Evolutionary conservation across 768 basidiomycete species (phyloP), one percentile per base, ranked within the genome.

Genomic region (Tephrocybe sp.): DNA sequence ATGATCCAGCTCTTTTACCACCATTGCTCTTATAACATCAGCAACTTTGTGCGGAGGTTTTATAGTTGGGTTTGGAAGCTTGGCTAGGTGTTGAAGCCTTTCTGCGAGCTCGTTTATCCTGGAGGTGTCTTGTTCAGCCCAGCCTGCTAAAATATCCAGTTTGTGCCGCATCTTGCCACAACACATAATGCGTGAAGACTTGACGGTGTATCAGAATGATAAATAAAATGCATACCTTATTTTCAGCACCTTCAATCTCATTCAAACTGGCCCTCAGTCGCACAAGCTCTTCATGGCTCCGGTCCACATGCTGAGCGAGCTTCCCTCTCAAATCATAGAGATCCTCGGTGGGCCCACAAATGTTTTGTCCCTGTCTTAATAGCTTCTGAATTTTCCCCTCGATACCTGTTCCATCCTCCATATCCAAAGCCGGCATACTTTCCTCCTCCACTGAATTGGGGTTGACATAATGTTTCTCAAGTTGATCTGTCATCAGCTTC

Each of bases 61-160:
- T 2, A 30, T 25, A 5, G 38, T 36, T 12, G 46, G 38, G n/a
- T 34, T 48, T 3, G 45, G 54, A 16, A 50, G 54, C 21, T 36
- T 34, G 12, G 27, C 16, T 16, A 52, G 46, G 5, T 22, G 12
- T 11, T 44, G n/a, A 5, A 55, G 15, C 6, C 31, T 29, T 31
- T 24, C 9, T 11, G 41, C 21, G n/a, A 55, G 46, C 11, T 12
- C 42, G 15, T 38, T 7, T 10, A 51, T 55, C 11, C 15, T 47
- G 2, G 34, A 27, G 1, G 21, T 11, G 9, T 55, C 54, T 31
- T 51, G 45, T 21, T 39, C 16, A 16, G 38, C 36, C 42, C 42
- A 43, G 25, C 40, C 24, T 12, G 41, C 18, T 27, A 36, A 54
- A 33, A 7, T 25, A 9, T 33, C 34, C 13, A 54, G 40, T 22